Percentiles rank a stretch among this genome's conserved stretches.
Evolutionary conservation across 2,329 filamentous ascomycete species (phyloP).

Genomic region (Trichoderma polysporum): DNA sequence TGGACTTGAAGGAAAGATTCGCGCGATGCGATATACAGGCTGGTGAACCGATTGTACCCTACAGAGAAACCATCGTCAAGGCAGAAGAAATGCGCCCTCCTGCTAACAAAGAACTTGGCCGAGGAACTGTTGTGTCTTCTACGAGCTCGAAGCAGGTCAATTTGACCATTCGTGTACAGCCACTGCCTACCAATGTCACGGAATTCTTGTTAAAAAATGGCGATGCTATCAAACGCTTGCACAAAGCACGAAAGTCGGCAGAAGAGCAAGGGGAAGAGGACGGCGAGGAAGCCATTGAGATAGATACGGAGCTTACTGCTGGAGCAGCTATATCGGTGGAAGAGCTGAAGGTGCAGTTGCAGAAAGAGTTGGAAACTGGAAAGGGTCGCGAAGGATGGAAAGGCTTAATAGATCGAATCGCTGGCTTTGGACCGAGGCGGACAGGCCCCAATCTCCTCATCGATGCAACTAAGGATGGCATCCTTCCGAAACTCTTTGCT

Average conservation of each 20-base stretch:
- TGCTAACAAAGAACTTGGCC: slow-evolving; percentile 78
- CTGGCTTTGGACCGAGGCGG: slow-evolving; percentile 84
- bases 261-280: slow-evolving; percentile 37
- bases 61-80: slow-evolving; percentile 85
- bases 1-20: slow-evolving; percentile 89
- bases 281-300: slow-evolving; percentile 39
- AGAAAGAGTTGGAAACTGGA: slow-evolving; percentile 64
- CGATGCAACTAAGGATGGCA: slow-evolving; percentile 71
- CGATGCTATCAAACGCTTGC: slow-evolving; percentile 74
- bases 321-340: slow-evolving; percentile 64
- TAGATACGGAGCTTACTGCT: slow-evolving; percentile 58
- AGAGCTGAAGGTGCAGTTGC: slow-evolving; percentile 76
- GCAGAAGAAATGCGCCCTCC: slow-evolving; percentile 90
- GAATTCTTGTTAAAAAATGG: slow-evolving; percentile 82
- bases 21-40: slow-evolving; percentile 93
- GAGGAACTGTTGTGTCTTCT: slow-evolving; percentile 72
- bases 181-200: slow-evolving; percentile 74
- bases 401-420: slow-evolving; percentile 73
- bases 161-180: slow-evolving; percentile 72
- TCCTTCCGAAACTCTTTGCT: slow-evolving; percentile 69
- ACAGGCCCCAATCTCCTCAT: slow-evolving; percentile 87
- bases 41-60: slow-evolving; percentile 91
- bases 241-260: slow-evolving; percentile 62
- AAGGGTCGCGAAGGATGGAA: slow-evolving; percentile 76
- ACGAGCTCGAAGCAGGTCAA: slow-evolving; percentile 86